Base-by-base conservation (phyloP, 2,329 filamentous ascomycete genomes). In the Hawksworthiomyces lignivorus region DNA sequence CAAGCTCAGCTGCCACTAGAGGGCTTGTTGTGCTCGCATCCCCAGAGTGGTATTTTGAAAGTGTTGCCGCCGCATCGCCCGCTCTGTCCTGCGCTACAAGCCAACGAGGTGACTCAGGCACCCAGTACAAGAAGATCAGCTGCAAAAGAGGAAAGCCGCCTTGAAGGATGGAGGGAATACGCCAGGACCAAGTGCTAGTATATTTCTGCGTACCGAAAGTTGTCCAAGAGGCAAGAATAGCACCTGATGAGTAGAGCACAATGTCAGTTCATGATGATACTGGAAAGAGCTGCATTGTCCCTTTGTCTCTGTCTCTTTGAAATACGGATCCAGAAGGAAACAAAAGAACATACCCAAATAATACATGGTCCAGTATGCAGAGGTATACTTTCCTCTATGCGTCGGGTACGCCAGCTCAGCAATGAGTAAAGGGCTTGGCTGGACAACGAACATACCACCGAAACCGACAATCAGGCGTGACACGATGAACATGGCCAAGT, bases 21-120 rank as follows among this genome's bases (percentile, higher is more conserved):
- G 32, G 15, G 20, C 18, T 36, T 9, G 27, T 29, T 32, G 17
- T 21, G 24, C 11, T 36, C 15, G 5, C 21, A 5, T 18, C 5
- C 12, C 17, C 17, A 5, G 6, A 4, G 24, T 27, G 15, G n/a
- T 34, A 12, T 8, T 7, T 12, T 8, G 19, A 17, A 7, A 17
- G 32, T 18, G 32, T 55, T 1, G 69, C 60, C 3, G 74, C 69
- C 36, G 77, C 71, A 14, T 75, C 71, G 43, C 68, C 72, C 35
- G 69, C 68, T 6, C 64, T 61, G 27, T 63, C 65, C 49, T 69
- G 60, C 11, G 59, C 56, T 14, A 68, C 63, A 43, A 57, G 70
- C 68, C 48, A 79, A 38, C 61, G 64, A 1, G 75, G 76, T 2
- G 67, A 72, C 53, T 80, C 76, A 2, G 75, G 75, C 4, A 75